phyloP scores from a whole-genome alignment of 2,329 filamentous ascomycete species.

The Didymella lethalis region DNA sequence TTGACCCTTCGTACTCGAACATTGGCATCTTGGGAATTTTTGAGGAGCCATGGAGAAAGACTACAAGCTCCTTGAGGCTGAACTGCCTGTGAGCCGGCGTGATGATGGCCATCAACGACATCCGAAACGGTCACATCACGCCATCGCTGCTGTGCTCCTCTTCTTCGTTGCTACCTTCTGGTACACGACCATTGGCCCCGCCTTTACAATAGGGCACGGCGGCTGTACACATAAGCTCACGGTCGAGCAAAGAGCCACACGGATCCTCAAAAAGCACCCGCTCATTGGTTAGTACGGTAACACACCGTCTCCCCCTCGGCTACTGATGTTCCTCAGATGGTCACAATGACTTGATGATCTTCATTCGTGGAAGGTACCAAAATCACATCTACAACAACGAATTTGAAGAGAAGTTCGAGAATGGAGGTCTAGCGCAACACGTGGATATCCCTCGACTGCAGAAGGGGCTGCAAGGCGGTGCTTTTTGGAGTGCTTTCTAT shows the following conservation, averaged over 20 bases:
- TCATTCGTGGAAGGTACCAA: constrained; percentile 70
- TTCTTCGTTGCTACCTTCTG: constrained; percentile 19
- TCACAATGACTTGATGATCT: constrained; percentile 85
- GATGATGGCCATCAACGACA: constrained; percentile 3
- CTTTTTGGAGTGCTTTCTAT: constrained; percentile 92
- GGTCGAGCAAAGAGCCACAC: constrained; percentile 44
- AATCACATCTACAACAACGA: constrained; percentile 78
- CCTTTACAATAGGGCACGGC: constrained; percentile 6
- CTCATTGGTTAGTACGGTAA: constrained; percentile 49
- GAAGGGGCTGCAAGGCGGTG: constrained; percentile 76
- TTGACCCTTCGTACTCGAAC: background rate
- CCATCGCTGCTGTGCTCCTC: constrained; percentile 21
- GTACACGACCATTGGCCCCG: constrained; percentile 10
- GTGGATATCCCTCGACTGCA: constrained; percentile 81
- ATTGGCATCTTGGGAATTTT: background rate
- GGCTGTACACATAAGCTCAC: constrained; percentile 24
- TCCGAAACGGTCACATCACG: constrained; percentile 10
- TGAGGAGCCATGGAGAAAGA: constrained; percentile 21
- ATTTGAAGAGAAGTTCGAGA: constrained; percentile 77
- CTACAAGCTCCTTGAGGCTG: background rate
- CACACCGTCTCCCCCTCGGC: background rate
- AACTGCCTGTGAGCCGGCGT: constrained; percentile 4
- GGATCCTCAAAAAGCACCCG: constrained; percentile 50
- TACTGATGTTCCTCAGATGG: constrained; percentile 68
- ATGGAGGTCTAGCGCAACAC: constrained; percentile 72